Evolutionary conservation across 2,329 filamentous ascomycete species (phyloP).

Genomic region (Dactylonectria estremocensis): DNA sequence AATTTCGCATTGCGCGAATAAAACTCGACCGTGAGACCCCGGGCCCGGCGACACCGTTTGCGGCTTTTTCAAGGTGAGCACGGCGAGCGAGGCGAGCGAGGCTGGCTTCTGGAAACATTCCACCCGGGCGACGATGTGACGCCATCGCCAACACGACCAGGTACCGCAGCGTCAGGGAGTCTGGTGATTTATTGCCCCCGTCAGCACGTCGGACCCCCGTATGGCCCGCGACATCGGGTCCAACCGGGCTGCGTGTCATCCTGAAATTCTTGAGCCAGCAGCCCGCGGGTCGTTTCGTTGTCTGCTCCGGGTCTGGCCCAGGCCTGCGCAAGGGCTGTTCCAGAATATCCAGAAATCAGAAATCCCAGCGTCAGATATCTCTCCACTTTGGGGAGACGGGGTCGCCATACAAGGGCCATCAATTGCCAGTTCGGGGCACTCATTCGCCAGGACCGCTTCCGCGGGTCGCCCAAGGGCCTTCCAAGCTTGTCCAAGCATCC

Average conservation of each 20-base stretch:
- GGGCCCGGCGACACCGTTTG: constrained; percentile 39
- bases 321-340: constrained; percentile 15
- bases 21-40: constrained; percentile 24
- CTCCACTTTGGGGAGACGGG: constrained; percentile 22
- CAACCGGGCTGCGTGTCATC: constrained; percentile 41
- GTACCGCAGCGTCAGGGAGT: constrained; percentile 34
- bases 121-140: constrained; percentile 40
- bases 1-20: constrained; percentile 42
- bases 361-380: constrained; percentile 16
- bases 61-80: constrained; percentile 41
- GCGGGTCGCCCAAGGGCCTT: constrained; percentile 12
- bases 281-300: constrained; percentile 10
- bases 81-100: constrained; percentile 25
- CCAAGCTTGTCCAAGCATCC: constrained; percentile 21
- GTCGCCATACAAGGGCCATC: constrained; percentile 21
- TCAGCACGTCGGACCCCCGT: constrained; percentile 26
- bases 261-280: constrained; percentile 21
- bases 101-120: constrained; percentile 39
- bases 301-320: constrained; percentile 17
- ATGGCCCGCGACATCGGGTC: constrained; percentile 41
- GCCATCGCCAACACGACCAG: constrained; percentile 34
- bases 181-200: constrained; percentile 40
- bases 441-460: constrained; percentile 21
- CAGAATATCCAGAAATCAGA: constrained; percentile 28
- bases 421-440: constrained; percentile 3